These are phyloP conservation scores for Theobroma grandiflorum DNA, from an alignment of 441 rosid species.

Conservation along the genomic window DNA sequence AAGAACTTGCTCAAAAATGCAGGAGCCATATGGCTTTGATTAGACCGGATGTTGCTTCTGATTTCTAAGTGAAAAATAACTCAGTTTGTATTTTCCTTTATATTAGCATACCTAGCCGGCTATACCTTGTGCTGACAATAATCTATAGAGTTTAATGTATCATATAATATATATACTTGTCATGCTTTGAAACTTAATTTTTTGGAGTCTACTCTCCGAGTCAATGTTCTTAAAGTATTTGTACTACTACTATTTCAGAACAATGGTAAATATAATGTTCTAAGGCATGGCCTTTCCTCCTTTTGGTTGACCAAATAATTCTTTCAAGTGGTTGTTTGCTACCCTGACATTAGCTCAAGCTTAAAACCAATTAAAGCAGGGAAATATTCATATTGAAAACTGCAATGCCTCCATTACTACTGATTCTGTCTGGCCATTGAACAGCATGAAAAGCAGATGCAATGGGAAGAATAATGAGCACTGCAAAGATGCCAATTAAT, in stretches of 20 bases:
- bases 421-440: background rate
- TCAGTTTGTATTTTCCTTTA: background rate
- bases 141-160: background rate
- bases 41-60: background rate
- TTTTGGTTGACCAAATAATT: background rate
- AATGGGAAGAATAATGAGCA: background rate
- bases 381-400: background rate
- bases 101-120: background rate
- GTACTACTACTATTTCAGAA: too few species aligned
- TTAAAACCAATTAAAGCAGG: background rate
- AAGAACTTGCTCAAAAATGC: conserved; percentile 84
- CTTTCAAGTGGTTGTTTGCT: background rate
- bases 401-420: background rate
- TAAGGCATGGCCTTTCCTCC: background rate
- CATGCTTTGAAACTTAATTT: background rate
- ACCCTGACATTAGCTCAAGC: background rate
- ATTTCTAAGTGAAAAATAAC: background rate
- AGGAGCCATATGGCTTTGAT: conserved; percentile 85
- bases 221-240: background rate
- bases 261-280: too few species aligned
- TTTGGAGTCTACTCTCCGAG: background rate
- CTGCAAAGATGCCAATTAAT: background rate
- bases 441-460: background rate
- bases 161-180: background rate
- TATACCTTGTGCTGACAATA: background rate